A percentile compares a stretch with the other conserved stretches of the same genome.
phyloP scores from a whole-genome alignment of 108 stramenopile genomes.

The Stephanodiscus triporus region DNA sequence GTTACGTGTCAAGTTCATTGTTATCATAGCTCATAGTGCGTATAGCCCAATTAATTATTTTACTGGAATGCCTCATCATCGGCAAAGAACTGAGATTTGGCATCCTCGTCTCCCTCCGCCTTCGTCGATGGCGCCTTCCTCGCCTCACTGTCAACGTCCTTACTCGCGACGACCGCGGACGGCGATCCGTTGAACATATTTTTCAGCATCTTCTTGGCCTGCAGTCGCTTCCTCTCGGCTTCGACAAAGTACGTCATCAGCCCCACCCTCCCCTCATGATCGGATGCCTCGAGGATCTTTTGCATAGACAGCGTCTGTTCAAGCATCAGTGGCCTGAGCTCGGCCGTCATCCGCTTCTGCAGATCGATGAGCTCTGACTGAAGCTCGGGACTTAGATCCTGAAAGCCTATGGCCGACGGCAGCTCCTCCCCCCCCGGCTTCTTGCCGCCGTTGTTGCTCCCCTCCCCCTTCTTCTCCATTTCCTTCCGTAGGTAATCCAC shows the following conservation, averaged over 20 bases:
- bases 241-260: conserved; percentile 73
- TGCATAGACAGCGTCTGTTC: conserved; percentile 87
- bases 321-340: conserved; percentile 70
- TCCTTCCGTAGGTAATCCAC: conserved; percentile 76
- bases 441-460: conserved; percentile 17
- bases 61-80: conserved; percentile 39
- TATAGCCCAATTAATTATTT: too few relatives aligned
- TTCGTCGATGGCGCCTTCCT: conserved; percentile 3
- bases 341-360: conserved; percentile 78
- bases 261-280: conserved; percentile 65
- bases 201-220: conserved; percentile 71
- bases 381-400: conserved; percentile 71
- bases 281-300: conserved; percentile 75
- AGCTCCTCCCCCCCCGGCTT: conserved; percentile 56
- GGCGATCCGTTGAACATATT: conserved; percentile 59
- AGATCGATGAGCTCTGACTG: conserved; percentile 76
- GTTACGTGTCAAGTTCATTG: too few relatives aligned
- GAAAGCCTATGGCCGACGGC: conserved; percentile 80
- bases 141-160: background rate
- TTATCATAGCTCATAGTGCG: too few relatives aligned
- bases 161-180: conserved; percentile 1
- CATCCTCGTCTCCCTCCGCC: conserved; percentile 3
- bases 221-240: conserved; percentile 71
- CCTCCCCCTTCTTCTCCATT: conserved; percentile 44
- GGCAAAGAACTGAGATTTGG: conserved; percentile 21